Base-by-base conservation (phyloP, 495 filamentous ascomycete genomes). In the Elaphomyces granulatus region DNA sequence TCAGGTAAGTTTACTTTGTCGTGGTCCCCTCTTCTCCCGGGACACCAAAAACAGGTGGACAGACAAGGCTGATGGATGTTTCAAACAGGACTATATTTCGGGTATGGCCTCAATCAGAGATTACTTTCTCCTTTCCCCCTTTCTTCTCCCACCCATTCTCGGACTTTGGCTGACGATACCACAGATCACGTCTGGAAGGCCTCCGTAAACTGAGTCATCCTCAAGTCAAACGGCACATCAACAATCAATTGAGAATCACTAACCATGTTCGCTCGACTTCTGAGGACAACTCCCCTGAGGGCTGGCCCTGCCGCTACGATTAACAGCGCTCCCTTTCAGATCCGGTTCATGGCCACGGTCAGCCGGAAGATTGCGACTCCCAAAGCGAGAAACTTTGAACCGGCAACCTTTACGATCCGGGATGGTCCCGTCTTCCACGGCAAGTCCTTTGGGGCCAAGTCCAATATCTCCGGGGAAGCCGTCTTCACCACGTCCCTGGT, bases 171-270 rank as follows among this genome's bases (percentile, higher is more conserved):
- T 56, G 38, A 70, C 50, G 52, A 52, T 63, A 52, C 28, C 46
- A 20, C 56, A 87, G 87, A 94, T 75, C 90, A 98, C 71, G 78
- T 98, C 70, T 98, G 90, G 90, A 94, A 94, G 75, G 79, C 90
- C 61, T 80, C 75, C 49, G 74, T 72, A 49, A 84, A 81, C 65
- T 87, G 70, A 82, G 72, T 39, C 45, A 45, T 55, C 48, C 38
- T 18, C 42, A 34, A 36, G 45, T 46, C 39, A 44, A 34, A 41
- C 20, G 15, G 14, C 3, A 23, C 40, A 26, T 32, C n/a, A 26
- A 16, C 19, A 20, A 40, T 20, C 8, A 31, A 15, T 14, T 40
- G 15, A 37, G 44, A 36, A 38, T 37, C 41, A 16, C 33, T 64
- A 59, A 77, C 46, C 48, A 90, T 87, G 80, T 74, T 87, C 59